A percentile compares a stretch with the other conserved stretches of the same genome.
Evolutionary conservation across 345 rosid species (phyloP).

Genomic region (Citrus reticulata): DNA sequence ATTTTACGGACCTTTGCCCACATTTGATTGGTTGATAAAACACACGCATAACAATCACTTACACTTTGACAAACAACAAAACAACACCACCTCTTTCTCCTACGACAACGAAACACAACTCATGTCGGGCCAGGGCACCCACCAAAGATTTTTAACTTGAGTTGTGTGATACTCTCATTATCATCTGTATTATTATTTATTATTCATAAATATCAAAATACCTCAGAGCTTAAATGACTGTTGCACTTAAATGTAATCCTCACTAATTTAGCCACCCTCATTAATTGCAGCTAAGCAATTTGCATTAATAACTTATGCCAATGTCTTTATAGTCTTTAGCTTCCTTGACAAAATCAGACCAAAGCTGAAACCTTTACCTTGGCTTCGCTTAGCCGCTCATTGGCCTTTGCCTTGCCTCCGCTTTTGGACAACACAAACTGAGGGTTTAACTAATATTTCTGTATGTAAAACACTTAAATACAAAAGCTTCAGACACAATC

Average conservation of each 20-base stretch:
- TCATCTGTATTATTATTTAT: too few relatives aligned
- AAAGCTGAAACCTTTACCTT: slow-evolving; percentile 7
- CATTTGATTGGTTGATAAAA: not conserved
- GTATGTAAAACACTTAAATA: not conserved
- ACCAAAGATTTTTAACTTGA: too few relatives aligned
- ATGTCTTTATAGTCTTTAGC: too few relatives aligned
- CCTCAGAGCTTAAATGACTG: not conserved
- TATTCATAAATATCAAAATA: too few relatives aligned
- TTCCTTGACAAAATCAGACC: slow-evolving; percentile 23
- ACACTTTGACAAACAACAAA: too few relatives aligned
- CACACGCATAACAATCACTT: not conserved
- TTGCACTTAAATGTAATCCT: not conserved
- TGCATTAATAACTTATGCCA: too few relatives aligned
- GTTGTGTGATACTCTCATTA: too few relatives aligned
- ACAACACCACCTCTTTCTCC: not conserved
- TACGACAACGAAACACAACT: not conserved
- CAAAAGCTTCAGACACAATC: slow-evolving; percentile 21
- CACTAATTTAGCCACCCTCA: not conserved
- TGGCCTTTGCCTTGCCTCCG: slow-evolving; percentile 15
- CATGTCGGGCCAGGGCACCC: not conserved
- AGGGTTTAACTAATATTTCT: slow-evolving; percentile 10
- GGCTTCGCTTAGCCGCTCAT: not conserved
- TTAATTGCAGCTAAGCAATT: too few relatives aligned
- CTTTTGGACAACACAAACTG: slow-evolving; percentile 23
- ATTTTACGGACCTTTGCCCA: not conserved